Evolutionary conservation across 2,329 filamentous ascomycete genomes (phyloP).

Genomic region (Scolecobasidium constrictum): DNA sequence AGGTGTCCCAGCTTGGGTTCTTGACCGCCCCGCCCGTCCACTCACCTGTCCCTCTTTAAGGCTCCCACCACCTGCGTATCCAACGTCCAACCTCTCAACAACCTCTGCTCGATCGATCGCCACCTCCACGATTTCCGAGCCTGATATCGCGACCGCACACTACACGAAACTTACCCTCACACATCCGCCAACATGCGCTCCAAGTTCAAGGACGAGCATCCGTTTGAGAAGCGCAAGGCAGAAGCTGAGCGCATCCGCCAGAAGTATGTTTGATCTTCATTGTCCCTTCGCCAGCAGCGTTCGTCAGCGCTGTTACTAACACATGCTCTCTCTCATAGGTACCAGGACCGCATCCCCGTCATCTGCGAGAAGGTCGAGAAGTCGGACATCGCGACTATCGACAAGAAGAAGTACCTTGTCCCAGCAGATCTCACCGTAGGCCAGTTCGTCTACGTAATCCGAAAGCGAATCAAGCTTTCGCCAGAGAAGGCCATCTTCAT

Average conservation of each 20-base stretch:
- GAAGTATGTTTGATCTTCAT: conserved; percentile 62
- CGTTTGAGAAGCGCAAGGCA: conserved; percentile 99
- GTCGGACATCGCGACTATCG: conserved; percentile 97
- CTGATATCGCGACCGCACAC: conserved; percentile 12
- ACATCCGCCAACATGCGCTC: conserved; percentile 78
- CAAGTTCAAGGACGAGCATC: conserved; percentile 99
- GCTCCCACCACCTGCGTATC: background rate
- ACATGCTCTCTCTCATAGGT: conserved; percentile 5
- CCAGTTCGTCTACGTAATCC: conserved; percentile 99
- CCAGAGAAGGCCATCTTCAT: conserved; percentile 99
- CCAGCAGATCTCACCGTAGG: conserved; percentile 95
- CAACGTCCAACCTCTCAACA: background rate
- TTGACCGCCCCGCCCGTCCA: no score
- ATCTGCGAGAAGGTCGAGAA: conserved; percentile 99
- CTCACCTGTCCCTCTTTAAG: background rate
- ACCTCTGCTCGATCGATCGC: background rate
- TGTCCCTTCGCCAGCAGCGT: conserved; percentile 3
- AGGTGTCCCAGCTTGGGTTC: no score
- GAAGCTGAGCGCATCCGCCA: conserved; percentile 98
- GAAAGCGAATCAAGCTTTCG: conserved; percentile 98
- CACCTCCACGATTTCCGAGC: background rate
- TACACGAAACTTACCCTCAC: conserved; percentile 6
- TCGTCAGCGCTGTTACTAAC: conserved; percentile 3
- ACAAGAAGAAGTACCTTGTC: conserved; percentile 99
- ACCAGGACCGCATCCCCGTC: conserved; percentile 41